Evolutionary conservation across 169 alveolate species (phyloP), one percentile per base, ranked within the genome.

Genomic region (Eimeria falciformis): DNA sequence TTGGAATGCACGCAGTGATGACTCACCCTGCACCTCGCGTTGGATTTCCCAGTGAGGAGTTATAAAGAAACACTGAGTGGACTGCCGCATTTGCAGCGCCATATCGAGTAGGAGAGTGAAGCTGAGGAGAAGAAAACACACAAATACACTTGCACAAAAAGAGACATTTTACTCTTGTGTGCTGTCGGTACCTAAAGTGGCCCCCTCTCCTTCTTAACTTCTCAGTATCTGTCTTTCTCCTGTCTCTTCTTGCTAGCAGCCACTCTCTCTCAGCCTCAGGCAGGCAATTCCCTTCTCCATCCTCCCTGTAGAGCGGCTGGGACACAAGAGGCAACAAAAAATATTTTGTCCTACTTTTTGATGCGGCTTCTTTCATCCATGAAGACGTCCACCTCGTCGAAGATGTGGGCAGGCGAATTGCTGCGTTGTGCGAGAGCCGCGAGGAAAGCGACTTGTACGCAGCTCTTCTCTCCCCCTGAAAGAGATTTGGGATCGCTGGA

Each of bases 301-400:
- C 58, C 23, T 29, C 23, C 23, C 37, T 5, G 27, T 9, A 25
- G 37, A 21, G 43, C 29, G 37, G 7, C 33, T n/a, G 37, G 43
- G 37, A 12, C 43, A 23, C 75, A 7, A 11, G 75, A 7, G 43
- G n/a, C 5, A 7, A 25, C 43, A 7, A 9, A 7, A 23, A 6
- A 11, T 65, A 9, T 33, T n/a, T 40, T 47, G 29, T 37, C 62
- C 27, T 23, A 82, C 90, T 82, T 82, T 58, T 58, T 84, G 6
- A 84, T 25, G 21, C 91, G 73, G 46, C 29, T 84, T n/a, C 69
- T 37, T 25, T 84, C 91, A 25, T 84, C 91, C 91, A 84, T 84
- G 83, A 84, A 84, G 45, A 84, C 91, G 77, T 84, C 91, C 5
- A 84, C 71, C 40, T 84, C 91, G 33, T 84, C 91, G 69, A 84